Base-by-base conservation (phyloP, 345 rosid genomes). In the Carallia pectinifolia region DNA sequence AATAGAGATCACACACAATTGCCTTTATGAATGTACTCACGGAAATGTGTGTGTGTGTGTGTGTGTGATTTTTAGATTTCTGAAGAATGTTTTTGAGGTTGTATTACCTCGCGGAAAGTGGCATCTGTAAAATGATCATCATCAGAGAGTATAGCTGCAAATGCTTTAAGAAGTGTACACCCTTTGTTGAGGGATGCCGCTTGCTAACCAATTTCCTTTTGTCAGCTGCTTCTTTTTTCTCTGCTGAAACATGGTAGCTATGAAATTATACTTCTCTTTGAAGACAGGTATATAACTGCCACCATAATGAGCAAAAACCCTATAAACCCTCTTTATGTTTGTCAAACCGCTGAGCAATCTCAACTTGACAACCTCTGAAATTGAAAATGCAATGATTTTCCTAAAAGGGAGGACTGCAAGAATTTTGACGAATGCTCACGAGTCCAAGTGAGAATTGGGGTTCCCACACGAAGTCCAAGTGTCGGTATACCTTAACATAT, bases 101-200 rank as follows among this genome's bases (percentile, higher is more conserved):
- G 29, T 5, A 47, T 77, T 81, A 93, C 98, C 93, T 91, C 90
- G 88, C 90, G 98, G 64, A 97, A 86, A 70, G 91, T 83, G 59
- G 92, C 97, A 77, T 93, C 98, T 9, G 78, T 80, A 68, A 91
- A 93, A 76, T 93, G 91, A 73, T 91, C 97, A 82, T 93, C 98
- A 58, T 91, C 97, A 3, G 98, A 88, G 18, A 91, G 91, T 71
- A 93, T 83, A 48, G 96, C 81, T 0, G 97, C 89, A 75, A 93
- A 79, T 16, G 90, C 88, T 84, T 79, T 89, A 23, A 93, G 97
- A 29, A 91, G 88, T 89, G 96, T 29, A 96, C 88, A 37, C 97
- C 97, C 70, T 93, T 91, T 6, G 91, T 89, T 54, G 97, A 91
- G 0, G 92, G 96, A 80, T 89, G 96, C 98, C 98, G 91, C 86